Evolutionary conservation across 2,329 filamentous ascomycete species (phyloP), one percentile per base, ranked within the genome.

Genomic region (Tolypocladium tundrense): DNA sequence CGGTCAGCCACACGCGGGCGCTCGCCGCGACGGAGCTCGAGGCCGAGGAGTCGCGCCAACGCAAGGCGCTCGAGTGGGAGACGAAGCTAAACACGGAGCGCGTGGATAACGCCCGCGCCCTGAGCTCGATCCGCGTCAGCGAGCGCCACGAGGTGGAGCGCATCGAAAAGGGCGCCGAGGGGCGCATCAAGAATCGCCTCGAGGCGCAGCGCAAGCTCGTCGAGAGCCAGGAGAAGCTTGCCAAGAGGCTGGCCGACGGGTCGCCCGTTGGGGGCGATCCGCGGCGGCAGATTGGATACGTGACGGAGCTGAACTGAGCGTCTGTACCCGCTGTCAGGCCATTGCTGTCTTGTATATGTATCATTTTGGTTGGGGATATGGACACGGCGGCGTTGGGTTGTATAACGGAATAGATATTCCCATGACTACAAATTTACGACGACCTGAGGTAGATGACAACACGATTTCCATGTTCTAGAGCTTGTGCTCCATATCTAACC

Each of bases 211-310:
- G 74, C 69, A 78, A 73, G 66, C 65, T 84, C 55, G 78, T 84
- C 2, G 78, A 83, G 55, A 72, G 70, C 48, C 73, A 75, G 64
- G 72, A 75, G 59, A 69, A 69, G 60, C 58, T 75, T 57, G 73
- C 73, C 1, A 70, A 67, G 59, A 73, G 74, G 63, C 66, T 84
- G 59, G 78, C 81, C 10, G 74, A 79, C 19, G 69, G 66, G 1
- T 63, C 67, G 1, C 58, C 50, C 19, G 62, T 62, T 10, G 43
- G 60, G 21, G 62, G 60, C 0, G 66, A 72, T 42, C 56, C 67
- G 48, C 69, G 78, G 63, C 73, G 76, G 60, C 79, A 82, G 71
- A 79, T 83, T 70, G 81, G 81, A n/a, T 84, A 76, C 61, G 74
- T 84, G 39, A 77, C 77, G 53, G 81, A 83, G 70, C 59, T 82